Evolutionary conservation across 2,329 filamentous ascomycete species (phyloP), one percentile per base, ranked within the genome.

Genomic region (Microdochium trichocladiopsis): DNA sequence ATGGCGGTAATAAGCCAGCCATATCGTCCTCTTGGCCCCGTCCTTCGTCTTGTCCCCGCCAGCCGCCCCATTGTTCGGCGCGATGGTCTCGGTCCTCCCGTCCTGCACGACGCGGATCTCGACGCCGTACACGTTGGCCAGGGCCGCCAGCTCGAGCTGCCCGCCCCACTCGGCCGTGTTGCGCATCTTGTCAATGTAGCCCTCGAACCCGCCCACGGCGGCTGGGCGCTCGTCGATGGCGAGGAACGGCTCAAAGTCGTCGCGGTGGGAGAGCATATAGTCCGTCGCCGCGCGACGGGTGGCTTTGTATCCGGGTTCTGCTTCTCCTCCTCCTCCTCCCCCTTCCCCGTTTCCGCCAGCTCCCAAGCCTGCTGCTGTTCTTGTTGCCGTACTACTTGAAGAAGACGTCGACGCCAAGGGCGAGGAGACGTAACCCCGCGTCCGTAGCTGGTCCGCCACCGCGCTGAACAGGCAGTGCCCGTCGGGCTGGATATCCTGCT

Each of bases 131-230:
- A 82, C 83, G 65, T 83, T 85, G 50, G 93, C 88, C 65, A 99
- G 76, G 23, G 94, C 94, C 67, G 86, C 77, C 52, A 99, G 71
- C 75, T 99, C 94, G 57, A 96, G 70, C 74, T 97, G 90, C 0
- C 94, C 94, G 49, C 94, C 94, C 94, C 94, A 99, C 70, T 96
- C 93, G 0, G 90, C 92, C 49, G 92, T 96, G 53, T 94, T 84
- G 56, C 85, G 74, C 55, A 99, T 89, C 71, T 88, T 90, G 48
- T 72, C 71, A 48, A 89, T 78, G 68, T 97, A 95, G 16, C 41
- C 41, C 3, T 45, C 41, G 3, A 3, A 45, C 41, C 41, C 41
- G 12, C 33, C 33, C 6, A 11, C 33, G 9, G 73, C 73, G 2
- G 81, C 80, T 48, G 96, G 66, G 14, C 86, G 83, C 66, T 94